These are phyloP conservation scores for Fusarium haematococcum DNA, from an alignment of 2,329 filamentous ascomycete species.

Conservation along the genomic window DNA sequence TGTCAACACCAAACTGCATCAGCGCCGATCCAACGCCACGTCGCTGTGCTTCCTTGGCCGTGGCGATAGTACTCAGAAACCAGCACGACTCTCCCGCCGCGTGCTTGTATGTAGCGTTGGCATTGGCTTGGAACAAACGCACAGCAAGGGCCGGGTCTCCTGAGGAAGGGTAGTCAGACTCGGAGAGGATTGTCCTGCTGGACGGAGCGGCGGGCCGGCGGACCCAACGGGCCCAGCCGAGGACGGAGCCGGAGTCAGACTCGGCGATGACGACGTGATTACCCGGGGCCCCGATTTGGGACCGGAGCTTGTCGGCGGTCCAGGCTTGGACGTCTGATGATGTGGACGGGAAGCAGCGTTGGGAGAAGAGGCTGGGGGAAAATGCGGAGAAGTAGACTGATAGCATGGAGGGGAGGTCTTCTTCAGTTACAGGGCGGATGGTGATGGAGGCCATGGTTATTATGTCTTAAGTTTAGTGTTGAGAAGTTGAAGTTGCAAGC, in stretches of 20 bases:
- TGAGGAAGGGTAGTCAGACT: constrained; percentile 38
- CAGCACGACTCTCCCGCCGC: constrained; percentile 46
- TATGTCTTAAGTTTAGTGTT: background rate
- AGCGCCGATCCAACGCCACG: constrained; percentile 50
- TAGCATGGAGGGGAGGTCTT: constrained; percentile 49
- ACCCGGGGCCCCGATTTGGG: constrained; percentile 47
- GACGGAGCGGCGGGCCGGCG: constrained; percentile 40
- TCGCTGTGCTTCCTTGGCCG: constrained; percentile 47
- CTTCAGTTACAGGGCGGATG: constrained; percentile 53
- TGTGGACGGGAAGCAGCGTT: constrained; percentile 45
- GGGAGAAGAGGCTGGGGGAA: constrained; percentile 45
- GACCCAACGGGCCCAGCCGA: constrained; percentile 52
- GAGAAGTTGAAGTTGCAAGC: background rate
- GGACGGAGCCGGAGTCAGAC: constrained; percentile 10
- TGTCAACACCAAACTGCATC: constrained; percentile 48
- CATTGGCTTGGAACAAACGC: constrained; percentile 55
- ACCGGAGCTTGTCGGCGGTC: constrained; percentile 37
- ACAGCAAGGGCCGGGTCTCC: constrained; percentile 50
- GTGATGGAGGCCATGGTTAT: constrained; percentile 26
- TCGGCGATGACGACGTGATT: constrained; percentile 48
- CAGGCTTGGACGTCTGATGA: constrained; percentile 37
- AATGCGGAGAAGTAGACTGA: constrained; percentile 49
- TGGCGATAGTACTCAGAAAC: constrained; percentile 50
- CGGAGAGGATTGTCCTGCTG: constrained; percentile 30
- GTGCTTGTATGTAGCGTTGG: constrained; percentile 36